These are phyloP conservation scores for Colletotrichum costaricense DNA, from an alignment of 2,329 filamentous ascomycete species.

Conservation along the genomic window DNA sequence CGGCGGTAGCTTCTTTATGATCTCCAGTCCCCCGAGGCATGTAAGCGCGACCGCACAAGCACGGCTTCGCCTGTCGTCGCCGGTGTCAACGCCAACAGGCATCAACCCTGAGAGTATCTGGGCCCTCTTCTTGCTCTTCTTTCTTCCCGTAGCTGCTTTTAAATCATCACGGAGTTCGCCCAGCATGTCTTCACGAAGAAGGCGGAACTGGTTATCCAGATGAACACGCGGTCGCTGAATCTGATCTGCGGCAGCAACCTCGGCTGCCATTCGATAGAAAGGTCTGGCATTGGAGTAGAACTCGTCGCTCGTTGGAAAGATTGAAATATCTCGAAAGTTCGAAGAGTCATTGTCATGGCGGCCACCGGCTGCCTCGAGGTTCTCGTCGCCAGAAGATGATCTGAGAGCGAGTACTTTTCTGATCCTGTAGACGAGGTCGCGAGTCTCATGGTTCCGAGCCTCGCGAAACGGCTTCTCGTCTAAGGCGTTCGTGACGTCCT, in stretches of 20 bases:
- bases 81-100: slow-evolving; percentile 51
- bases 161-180: slow-evolving; percentile 73
- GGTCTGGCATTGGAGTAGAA: slow-evolving; percentile 62
- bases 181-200: slow-evolving; percentile 78
- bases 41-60: slow-evolving; percentile 50
- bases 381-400: slow-evolving; percentile 32
- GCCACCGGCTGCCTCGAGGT: slow-evolving; percentile 63
- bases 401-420: slow-evolving; percentile 50
- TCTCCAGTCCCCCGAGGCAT: slow-evolving; percentile 58
- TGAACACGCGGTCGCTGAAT: slow-evolving; percentile 59
- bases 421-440: slow-evolving; percentile 49
- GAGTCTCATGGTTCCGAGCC: slow-evolving; percentile 38
- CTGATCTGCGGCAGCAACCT: slow-evolving; percentile 53
- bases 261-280: slow-evolving; percentile 66
- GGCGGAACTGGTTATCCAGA: slow-evolving; percentile 78
- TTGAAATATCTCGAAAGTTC: slow-evolving; percentile 69
- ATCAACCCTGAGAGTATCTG: slow-evolving; percentile 52
- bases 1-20: slow-evolving; percentile 46
- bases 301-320: slow-evolving; percentile 76
- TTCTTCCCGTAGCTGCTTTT: slow-evolving; percentile 60
- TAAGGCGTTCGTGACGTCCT: slow-evolving; percentile 42
- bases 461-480: slow-evolving; percentile 40
- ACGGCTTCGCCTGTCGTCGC: slow-evolving; percentile 42
- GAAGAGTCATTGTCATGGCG: slow-evolving; percentile 79
- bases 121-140: slow-evolving; percentile 53